Evolutionary conservation across 352 stramenopile species (phyloP).

Genomic region (Globisporangium parvum): DNA sequence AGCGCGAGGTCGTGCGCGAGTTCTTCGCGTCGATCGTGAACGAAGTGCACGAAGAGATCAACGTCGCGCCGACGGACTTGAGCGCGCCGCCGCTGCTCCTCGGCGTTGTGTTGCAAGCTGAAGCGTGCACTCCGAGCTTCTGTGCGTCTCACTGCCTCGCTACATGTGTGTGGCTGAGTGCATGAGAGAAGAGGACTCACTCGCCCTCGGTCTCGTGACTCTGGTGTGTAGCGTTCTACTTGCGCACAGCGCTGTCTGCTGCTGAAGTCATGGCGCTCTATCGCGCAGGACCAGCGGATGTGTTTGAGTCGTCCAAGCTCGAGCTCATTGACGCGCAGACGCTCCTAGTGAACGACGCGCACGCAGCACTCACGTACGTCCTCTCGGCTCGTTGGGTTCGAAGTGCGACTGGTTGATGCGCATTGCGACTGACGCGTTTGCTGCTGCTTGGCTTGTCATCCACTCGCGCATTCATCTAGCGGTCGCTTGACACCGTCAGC

Average conservation of each 20-base stretch:
- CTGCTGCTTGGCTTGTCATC: neutral
- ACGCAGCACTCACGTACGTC: constrained; percentile 24
- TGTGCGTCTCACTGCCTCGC: constrained; percentile 24
- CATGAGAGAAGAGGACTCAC: too few species aligned
- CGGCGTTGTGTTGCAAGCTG: constrained; percentile 60
- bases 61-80: constrained; percentile 32
- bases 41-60: constrained; percentile 79
- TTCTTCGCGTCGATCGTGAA: constrained; percentile 70
- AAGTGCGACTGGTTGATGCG: neutral
- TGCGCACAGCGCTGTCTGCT: constrained; percentile 32
- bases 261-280: constrained; percentile 37
- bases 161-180: neutral
- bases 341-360: constrained; percentile 19
- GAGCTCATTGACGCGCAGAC: constrained; percentile 29
- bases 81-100: constrained; percentile 49
- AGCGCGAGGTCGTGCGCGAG: constrained; percentile 28
- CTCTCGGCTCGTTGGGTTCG: neutral
- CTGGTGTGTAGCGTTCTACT: constrained; percentile 42
- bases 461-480: constrained; percentile 3
- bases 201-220: neutral
- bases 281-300: constrained; percentile 30
- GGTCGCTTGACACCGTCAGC: constrained; percentile 40
- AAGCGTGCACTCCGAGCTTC: constrained; percentile 75
- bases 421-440: too few species aligned
- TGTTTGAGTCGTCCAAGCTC: constrained; percentile 57